Evolutionary conservation across 495 filamentous ascomycete species (phyloP).

Genomic region (Sabuloglossum arenarium): DNA sequence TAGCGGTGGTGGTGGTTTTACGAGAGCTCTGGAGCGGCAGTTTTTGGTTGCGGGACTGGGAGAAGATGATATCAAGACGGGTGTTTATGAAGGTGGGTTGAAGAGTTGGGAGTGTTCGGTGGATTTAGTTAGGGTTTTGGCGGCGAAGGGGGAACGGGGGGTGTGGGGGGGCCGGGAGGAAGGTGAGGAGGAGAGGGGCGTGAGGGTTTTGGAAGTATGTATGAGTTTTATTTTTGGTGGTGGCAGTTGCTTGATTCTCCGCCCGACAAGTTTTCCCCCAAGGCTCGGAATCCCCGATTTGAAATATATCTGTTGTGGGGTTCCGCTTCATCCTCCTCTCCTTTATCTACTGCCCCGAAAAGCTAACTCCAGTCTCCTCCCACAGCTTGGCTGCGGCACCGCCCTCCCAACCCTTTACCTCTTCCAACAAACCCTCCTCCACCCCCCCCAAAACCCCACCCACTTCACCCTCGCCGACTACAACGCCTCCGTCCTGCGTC

Average conservation of each 20-base stretch:
- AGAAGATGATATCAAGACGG: conserved; percentile 66
- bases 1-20: too few species aligned
- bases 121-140: conserved; percentile 59
- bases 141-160: conserved; percentile 3
- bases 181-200: too few species aligned
- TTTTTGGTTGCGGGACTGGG: conserved; percentile 32
- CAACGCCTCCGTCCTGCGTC: conserved; percentile 62
- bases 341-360: neutral
- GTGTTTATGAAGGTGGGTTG: conserved; percentile 94
- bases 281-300: neutral
- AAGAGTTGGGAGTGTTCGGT: conserved; percentile 96
- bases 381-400: conserved; percentile 74
- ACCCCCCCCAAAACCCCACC: conserved; percentile 9
- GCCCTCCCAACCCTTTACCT: conserved; percentile 63
- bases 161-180: conserved; percentile 9
- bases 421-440: conserved; percentile 42
- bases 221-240: neutral
- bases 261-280: neutral
- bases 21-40: conserved; percentile 22
- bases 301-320: neutral
- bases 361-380: neutral
- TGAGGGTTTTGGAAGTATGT: conserved; percentile 52
- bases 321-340: too few species aligned
- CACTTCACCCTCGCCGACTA: conserved; percentile 73
- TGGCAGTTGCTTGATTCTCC: conserved; percentile 1